These are phyloP conservation scores for Entomophthora muscae DNA, from an alignment of 371 early-diverging fungal genomes.

Conservation along the genomic window DNA sequence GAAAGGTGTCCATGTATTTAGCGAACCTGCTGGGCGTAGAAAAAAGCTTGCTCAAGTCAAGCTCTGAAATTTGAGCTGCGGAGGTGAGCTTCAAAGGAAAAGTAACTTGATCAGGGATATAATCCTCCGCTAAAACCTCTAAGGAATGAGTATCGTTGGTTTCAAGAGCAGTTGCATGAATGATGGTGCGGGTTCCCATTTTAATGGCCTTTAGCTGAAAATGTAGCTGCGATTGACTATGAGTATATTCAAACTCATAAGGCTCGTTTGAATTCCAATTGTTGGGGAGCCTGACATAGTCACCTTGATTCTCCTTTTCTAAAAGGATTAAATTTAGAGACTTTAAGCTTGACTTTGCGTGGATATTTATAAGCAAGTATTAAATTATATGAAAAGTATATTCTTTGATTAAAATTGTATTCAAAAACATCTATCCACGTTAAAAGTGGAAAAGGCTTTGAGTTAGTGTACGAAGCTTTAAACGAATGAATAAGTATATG, in stretches of 20 bases:
- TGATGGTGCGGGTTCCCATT: constrained; percentile 33
- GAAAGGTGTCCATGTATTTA: constrained; percentile 31
- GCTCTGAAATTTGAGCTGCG: constrained; percentile 22
- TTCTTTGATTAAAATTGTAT: not conserved
- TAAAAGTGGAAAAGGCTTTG: not conserved
- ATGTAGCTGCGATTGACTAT: constrained; percentile 41
- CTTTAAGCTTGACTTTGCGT: not conserved
- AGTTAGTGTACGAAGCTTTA: not conserved
- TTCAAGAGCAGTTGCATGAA: constrained; percentile 44
- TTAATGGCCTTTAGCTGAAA: constrained; percentile 42
- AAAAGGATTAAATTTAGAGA: not conserved
- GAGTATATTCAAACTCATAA: constrained; percentile 42
- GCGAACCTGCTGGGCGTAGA: constrained; percentile 31
- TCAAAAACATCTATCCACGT: too few relatives aligned
- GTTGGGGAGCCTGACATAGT: not conserved
- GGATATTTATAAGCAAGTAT: not conserved
- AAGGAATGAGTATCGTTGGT: constrained; percentile 39
- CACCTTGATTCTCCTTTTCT: not conserved
- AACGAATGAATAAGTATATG: not conserved
- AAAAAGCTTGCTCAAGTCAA: constrained; percentile 18
- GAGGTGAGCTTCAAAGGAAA: constrained; percentile 16
- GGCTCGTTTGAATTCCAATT: constrained; percentile 13
- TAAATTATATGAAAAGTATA: not conserved
- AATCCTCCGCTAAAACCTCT: constrained; percentile 28
- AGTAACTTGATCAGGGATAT: constrained; percentile 35